These are phyloP conservation scores for Scutellaria barbata DNA, from an alignment of 257 asterid genomes.

Conservation along the genomic window DNA sequence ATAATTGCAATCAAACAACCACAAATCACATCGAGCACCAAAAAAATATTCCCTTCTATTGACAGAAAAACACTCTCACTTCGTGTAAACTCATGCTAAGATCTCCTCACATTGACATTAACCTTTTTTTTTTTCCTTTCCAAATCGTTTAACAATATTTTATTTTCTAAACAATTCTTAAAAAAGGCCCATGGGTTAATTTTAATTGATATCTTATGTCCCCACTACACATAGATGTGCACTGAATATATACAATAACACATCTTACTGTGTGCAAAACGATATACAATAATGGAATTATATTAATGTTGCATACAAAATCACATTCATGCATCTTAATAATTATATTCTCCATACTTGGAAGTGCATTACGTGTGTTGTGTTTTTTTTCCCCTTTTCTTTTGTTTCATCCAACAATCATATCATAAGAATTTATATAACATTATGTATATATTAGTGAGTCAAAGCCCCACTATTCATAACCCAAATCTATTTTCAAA, in stretches of 20 bases:
- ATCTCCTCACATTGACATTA: slow-evolving; percentile 31
- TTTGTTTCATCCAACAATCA: too few relatives aligned
- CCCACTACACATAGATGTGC: slow-evolving; percentile 22
- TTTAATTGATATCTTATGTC: slow-evolving; percentile 20
- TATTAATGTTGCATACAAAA: slow-evolving; percentile 26
- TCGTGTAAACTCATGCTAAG: slow-evolving; percentile 20
- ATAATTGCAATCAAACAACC: slow-evolving; percentile 44
- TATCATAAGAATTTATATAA: too few relatives aligned
- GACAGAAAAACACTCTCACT: slow-evolving; percentile 30
- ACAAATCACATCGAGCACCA: slow-evolving; percentile 65
- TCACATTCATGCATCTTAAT: slow-evolving; percentile 31
- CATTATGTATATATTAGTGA: too few relatives aligned
- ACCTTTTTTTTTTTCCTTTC: background rate
- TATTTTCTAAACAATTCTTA: background rate
- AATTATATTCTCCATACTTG: background rate
- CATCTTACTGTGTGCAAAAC: slow-evolving; percentile 15
- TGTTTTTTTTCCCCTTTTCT: too few relatives aligned
- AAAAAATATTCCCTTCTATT: slow-evolving; percentile 47
- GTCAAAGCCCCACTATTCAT: too few relatives aligned
- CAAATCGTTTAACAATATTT: background rate
- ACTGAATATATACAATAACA: slow-evolving; percentile 8
- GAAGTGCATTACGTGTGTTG: too few relatives aligned
- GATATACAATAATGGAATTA: background rate
- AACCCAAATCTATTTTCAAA: too few relatives aligned
- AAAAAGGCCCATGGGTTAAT: background rate